phyloP scores from a whole-genome alignment of 139 green algal genomes.

The Pleodorina starrii region DNA sequence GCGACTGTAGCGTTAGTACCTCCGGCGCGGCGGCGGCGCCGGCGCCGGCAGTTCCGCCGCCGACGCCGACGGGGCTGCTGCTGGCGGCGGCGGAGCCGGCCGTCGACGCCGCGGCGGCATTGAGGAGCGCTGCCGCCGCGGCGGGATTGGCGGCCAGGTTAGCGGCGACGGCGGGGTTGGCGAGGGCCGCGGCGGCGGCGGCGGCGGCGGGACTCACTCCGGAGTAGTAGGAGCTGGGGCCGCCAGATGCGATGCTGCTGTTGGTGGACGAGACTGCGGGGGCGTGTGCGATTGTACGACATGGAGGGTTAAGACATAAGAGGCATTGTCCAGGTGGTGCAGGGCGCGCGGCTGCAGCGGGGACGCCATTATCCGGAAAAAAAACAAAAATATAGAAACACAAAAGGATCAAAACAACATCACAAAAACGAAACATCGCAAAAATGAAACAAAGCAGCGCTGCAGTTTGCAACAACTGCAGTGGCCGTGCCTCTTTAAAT shows the following conservation, averaged over 20 bases:
- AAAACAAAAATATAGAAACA: too few species aligned
- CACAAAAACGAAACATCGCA: too few species aligned
- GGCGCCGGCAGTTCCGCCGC: background rate
- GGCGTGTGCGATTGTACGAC: too few species aligned
- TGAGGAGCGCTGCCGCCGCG: constrained; percentile 10
- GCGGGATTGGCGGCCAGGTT: background rate
- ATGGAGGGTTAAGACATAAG: too few species aligned
- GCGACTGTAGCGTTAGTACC: background rate
- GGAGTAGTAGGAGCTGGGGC: background rate
- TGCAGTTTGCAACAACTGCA: too few species aligned
- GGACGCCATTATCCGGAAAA: too few species aligned
- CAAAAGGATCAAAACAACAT: too few species aligned
- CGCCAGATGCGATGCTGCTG: constrained; percentile 9
- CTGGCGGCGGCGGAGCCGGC: background rate
- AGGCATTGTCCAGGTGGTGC: too few species aligned
- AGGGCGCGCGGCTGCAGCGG: too few species aligned
- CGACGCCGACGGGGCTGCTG: background rate
- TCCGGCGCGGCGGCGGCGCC: background rate
- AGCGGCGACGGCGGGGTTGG: background rate
- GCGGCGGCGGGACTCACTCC: background rate
- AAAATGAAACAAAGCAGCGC: too few species aligned
- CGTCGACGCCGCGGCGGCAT: background rate
- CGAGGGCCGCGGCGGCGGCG: background rate
- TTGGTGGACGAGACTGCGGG: constrained; percentile 1
- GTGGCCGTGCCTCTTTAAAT: too few species aligned